These are phyloP conservation scores for Aschersonia sp. DNA, from an alignment of 2,329 filamentous ascomycete species.

Conservation along the genomic window DNA sequence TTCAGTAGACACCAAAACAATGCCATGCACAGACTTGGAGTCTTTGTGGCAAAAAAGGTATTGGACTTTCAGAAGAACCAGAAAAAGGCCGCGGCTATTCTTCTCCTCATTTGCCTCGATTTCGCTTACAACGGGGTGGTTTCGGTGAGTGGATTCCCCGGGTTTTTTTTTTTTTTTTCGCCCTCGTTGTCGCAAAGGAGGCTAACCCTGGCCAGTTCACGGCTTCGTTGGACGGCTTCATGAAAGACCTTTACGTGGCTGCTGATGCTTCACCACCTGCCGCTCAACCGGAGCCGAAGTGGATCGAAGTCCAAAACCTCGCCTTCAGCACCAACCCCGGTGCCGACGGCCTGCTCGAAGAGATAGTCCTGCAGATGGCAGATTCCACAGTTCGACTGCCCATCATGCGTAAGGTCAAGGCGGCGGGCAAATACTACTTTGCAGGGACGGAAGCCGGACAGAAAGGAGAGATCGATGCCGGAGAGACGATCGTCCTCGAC, in stretches of 20 bases:
- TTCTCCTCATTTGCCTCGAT: conserved; percentile 7
- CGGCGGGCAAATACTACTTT: background rate
- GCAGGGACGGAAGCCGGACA: background rate
- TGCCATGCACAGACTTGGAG: conserved; percentile 6
- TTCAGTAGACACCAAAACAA: conserved; percentile 3
- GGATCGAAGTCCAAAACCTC: background rate
- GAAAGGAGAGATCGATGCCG: conserved; percentile 1
- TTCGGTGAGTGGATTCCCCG: conserved; percentile 2
- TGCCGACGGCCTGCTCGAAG: background rate
- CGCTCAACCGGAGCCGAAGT: background rate
- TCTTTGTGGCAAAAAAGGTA: conserved; percentile 5
- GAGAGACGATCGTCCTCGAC: conserved; percentile 4
- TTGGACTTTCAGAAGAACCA: conserved; percentile 3
- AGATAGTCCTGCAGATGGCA: background rate
- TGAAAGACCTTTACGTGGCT: background rate
- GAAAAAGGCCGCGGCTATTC: conserved; percentile 6
- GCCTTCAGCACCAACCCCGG: background rate
- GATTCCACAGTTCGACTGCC: conserved; percentile 5
- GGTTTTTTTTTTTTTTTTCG: background rate
- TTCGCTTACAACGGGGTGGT: conserved; percentile 7
- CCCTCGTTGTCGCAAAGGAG: background rate
- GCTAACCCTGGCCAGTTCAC: conserved; percentile 5
- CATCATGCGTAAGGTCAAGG: conserved; percentile 4
- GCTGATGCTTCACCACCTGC: background rate
- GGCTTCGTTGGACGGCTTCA: conserved; percentile 5